Percentiles rank a stretch among this genome's conserved stretches.
Conservation (phyloP, 495 filamentous ascomycete species). For the Parachaetomium inaequale region DNA sequence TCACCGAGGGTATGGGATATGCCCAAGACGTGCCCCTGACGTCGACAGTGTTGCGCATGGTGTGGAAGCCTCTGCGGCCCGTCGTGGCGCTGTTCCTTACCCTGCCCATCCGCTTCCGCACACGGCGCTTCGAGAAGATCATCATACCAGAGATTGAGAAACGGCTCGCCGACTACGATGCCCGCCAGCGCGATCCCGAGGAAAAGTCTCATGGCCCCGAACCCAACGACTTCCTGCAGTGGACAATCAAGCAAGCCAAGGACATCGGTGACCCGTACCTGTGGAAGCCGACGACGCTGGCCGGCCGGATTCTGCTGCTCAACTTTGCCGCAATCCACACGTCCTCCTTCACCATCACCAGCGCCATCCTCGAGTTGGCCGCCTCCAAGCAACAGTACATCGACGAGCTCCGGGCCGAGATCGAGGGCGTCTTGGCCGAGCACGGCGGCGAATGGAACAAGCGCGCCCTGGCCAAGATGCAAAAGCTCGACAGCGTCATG, state of each 20-base stretch:
- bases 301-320: conserved; percentile 35
- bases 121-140: conserved; percentile 29
- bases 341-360: conserved; percentile 44
- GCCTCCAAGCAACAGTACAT: conserved; percentile 40
- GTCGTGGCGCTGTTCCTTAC: conserved; percentile 35
- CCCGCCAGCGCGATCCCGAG: conserved; percentile 24
- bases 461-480: conserved; percentile 39
- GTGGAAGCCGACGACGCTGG: conserved; percentile 27
- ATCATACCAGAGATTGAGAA: conserved; percentile 34
- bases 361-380: conserved; percentile 28
- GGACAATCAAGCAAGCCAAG: conserved; percentile 34
- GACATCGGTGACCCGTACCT: conserved; percentile 28
- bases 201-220: conserved; percentile 21
- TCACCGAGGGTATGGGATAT: conserved; percentile 40
- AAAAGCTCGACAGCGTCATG: conserved; percentile 40
- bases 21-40: conserved; percentile 37
- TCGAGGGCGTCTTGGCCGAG: conserved; percentile 34
- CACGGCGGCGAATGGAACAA: conserved; percentile 42
- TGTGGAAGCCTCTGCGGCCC: conserved; percentile 39
- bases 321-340: conserved; percentile 54
- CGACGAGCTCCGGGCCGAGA: conserved; percentile 52
- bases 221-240: conserved; percentile 43
- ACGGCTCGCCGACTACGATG: conserved; percentile 31
- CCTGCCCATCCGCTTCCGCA: conserved; percentile 37
- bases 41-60: conserved; percentile 32